phyloP scores from a whole-genome alignment of 805 yeast species.

The Sungouiozyma ichnusensis region DNA sequence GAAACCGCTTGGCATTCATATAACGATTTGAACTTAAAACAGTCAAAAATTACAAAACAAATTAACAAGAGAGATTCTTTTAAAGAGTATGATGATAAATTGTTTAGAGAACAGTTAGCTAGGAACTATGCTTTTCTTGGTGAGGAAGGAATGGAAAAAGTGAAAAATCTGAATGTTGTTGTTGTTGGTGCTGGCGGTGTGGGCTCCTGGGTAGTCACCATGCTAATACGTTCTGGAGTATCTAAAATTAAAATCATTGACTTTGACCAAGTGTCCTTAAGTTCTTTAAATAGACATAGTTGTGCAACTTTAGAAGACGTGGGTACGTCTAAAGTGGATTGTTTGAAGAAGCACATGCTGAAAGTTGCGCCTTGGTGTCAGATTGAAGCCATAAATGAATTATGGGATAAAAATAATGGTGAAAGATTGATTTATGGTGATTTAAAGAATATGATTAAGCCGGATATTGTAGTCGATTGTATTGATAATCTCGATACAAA shows the following conservation, averaged over 20 bases:
- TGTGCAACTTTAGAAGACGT: conserved; percentile 88
- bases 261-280: conserved; percentile 90
- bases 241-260: conserved; percentile 72
- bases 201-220: conserved; percentile 91
- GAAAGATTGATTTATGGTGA: conserved; percentile 43
- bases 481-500: conserved; percentile 97
- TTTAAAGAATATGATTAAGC: conserved; percentile 29
- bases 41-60: background rate
- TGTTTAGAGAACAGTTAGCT: conserved; percentile 85
- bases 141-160: conserved; percentile 66
- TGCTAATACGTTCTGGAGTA: conserved; percentile 87
- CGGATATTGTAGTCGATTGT: conserved; percentile 83
- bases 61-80: background rate
- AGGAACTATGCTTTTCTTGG: conserved; percentile 89
- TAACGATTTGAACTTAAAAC: conserved; percentile 3
- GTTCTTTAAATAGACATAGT: conserved; percentile 88
- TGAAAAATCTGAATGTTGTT: conserved; percentile 62
- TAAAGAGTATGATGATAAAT: conserved; percentile 44
- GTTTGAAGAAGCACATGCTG: conserved; percentile 55
- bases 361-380: conserved; percentile 91
- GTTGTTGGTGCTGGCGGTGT: conserved; percentile 97
- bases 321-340: conserved; percentile 81
- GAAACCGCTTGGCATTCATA: conserved; percentile 23
- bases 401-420: conserved; percentile 65
- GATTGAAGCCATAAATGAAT: conserved; percentile 63